phyloP scores from a whole-genome alignment of 2,329 filamentous ascomycete genomes.

The Ophiostoma novo-ulmi region DNA sequence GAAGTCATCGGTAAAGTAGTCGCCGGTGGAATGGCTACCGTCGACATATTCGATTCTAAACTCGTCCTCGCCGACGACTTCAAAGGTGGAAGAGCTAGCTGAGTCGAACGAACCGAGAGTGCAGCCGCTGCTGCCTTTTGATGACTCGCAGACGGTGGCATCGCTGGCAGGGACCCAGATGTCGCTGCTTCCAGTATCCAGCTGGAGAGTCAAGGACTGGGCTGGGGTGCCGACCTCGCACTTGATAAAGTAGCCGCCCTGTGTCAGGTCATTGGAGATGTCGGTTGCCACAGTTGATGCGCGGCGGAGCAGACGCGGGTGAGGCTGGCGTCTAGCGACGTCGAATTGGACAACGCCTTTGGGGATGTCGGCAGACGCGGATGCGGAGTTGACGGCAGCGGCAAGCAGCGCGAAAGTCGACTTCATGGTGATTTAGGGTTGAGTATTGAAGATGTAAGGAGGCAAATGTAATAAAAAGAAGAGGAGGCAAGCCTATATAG shows the following conservation, averaged over 20 bases:
- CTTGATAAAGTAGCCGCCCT: slow-evolving; percentile 53
- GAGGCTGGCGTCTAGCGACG: slow-evolving; percentile 39
- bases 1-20: slow-evolving; percentile 56
- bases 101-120: slow-evolving; percentile 36
- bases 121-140: slow-evolving; percentile 28
- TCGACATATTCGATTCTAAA: slow-evolving; percentile 61
- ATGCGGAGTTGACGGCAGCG: slow-evolving; percentile 18
- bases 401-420: slow-evolving; percentile 29
- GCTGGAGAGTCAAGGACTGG: slow-evolving; percentile 53
- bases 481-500: not conserved
- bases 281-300: slow-evolving; percentile 37
- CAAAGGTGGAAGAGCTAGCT: slow-evolving; percentile 44
- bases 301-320: slow-evolving; percentile 36
- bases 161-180: slow-evolving; percentile 51
- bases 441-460: not conserved
- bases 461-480: not conserved
- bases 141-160: slow-evolving; percentile 39
- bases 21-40: slow-evolving; percentile 50
- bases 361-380: slow-evolving; percentile 24
- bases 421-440: slow-evolving; percentile 29
- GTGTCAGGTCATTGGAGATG: slow-evolving; percentile 42
- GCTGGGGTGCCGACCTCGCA: slow-evolving; percentile 53
- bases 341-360: slow-evolving; percentile 44
- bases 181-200: slow-evolving; percentile 63
- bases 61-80: slow-evolving; percentile 38